Evolutionary conservation across 257 asterid species (phyloP).

Genomic region (Echites panduratus): DNA sequence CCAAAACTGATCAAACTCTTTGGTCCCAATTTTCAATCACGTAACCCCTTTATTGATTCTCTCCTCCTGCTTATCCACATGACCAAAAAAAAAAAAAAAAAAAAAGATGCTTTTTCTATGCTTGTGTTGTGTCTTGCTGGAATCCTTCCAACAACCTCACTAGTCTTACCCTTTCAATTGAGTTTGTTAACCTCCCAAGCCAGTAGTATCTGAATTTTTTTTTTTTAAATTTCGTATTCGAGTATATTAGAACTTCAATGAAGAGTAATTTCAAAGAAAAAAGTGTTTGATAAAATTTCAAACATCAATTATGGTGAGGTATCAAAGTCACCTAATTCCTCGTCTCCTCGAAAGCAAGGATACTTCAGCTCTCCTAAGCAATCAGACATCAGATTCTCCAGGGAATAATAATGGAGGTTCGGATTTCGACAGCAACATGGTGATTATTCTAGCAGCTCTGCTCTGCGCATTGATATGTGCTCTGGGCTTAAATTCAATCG

Average conservation of each 20-base stretch:
- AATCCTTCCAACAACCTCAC: constrained; percentile 26
- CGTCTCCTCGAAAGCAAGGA: constrained; percentile 13
- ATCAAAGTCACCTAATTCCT: background rate
- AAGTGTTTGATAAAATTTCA: background rate
- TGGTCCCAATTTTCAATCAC: constrained; percentile 23
- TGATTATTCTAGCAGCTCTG: constrained; percentile 54
- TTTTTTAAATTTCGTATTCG: background rate
- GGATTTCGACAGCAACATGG: constrained; percentile 58
- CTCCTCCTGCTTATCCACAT: constrained; percentile 10
- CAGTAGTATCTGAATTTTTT: background rate
- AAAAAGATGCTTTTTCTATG: constrained; percentile 6
- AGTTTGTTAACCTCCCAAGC: background rate
- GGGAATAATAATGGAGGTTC: constrained; percentile 13
- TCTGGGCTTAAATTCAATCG: constrained; percentile 48
- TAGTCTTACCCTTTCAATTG: background rate
- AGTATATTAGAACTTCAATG: too few species aligned
- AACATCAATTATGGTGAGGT: background rate
- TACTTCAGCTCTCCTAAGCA: background rate
- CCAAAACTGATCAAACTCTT: constrained; percentile 12
- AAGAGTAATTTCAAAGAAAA: background rate
- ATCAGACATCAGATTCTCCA: constrained; percentile 13
- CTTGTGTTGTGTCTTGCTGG: constrained; percentile 21
- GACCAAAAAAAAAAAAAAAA: constrained; percentile 1
- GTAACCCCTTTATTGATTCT: constrained; percentile 5
- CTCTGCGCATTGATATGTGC: constrained; percentile 59